Base-by-base conservation (phyloP, 805 yeast genomes). In the Cyberlindnera maclurae region DNA sequence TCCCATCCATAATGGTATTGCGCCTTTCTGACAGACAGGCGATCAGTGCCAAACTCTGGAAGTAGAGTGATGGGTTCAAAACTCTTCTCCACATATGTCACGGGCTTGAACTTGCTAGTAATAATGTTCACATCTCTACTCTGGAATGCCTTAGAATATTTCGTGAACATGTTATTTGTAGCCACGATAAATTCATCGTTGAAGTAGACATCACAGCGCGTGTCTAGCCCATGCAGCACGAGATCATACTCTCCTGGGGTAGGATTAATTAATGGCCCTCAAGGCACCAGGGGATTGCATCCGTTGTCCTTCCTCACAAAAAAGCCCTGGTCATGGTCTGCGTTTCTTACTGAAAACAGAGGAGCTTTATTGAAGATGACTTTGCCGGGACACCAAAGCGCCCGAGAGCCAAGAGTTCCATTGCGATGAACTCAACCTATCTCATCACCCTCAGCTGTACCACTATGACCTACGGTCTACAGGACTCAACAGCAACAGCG, bases 1-100 rank as follows among this genome's bases (percentile, higher is more conserved):
- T 73, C 79, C 79, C 77, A 73, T 3, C 79, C 78, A 46, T 60
- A 73, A 43, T 71, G 75, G 47, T 71, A 71, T 49, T 70, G 77
- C 1, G 77, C 73, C 47, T 72, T 72, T 44, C 79, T 57, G 13
- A 67, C 63, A 37, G 69, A 64, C 38, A 66, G 51, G 29, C 78
- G 57, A 15, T 33, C 36, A 34, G 63, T 52, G 18, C 36, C 30
- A 9, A 65, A 42, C 13, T 71, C 75, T 4, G 75, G 76, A 42
- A 41, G 29, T 29, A 49, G 29, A 15, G 44, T 43, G 6, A 39
- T 39, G 6, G 53, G 36, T 2, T 39, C 40, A 26, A 39, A 45
- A 3, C 44, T 35, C 36, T 68, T 67, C 50, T 68, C 49, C 18
- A 50, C 51, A 9, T 45, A 36, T 33, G 63, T 45, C 1, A 73